phyloP scores from a whole-genome alignment of 495 filamentous ascomycete species.

The Podospora tetraspora region DNA sequence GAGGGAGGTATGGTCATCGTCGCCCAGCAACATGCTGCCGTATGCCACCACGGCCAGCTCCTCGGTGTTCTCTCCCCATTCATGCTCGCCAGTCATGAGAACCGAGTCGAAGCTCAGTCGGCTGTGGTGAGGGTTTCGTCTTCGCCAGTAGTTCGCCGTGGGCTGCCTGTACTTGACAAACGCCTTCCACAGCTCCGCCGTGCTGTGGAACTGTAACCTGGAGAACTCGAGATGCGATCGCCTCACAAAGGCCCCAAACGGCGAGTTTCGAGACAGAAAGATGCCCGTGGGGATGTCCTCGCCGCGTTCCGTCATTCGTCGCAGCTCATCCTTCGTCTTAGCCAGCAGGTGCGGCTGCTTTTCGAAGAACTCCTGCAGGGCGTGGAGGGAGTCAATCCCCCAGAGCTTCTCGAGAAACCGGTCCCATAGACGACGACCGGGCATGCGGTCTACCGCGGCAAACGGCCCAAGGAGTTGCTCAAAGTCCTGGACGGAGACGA shows the following conservation, averaged over 20 bases:
- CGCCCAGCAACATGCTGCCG: slow-evolving; percentile 48
- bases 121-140: slow-evolving; percentile 56
- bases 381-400: slow-evolving; percentile 74
- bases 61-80: slow-evolving; percentile 39
- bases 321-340: slow-evolving; percentile 55
- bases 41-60: slow-evolving; percentile 56
- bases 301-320: slow-evolving; percentile 35
- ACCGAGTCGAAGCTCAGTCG: slow-evolving; percentile 66
- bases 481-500: slow-evolving; percentile 60
- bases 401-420: slow-evolving; percentile 77
- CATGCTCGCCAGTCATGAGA: slow-evolving; percentile 44
- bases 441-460: slow-evolving; percentile 54
- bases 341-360: slow-evolving; percentile 51
- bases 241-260: slow-evolving; percentile 79
- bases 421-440: slow-evolving; percentile 81
- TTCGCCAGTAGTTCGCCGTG: slow-evolving; percentile 64
- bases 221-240: slow-evolving; percentile 73
- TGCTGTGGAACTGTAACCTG: slow-evolving; percentile 70
- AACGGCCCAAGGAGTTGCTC: slow-evolving; percentile 57
- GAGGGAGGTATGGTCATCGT: slow-evolving; percentile 36
- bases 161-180: slow-evolving; percentile 76
- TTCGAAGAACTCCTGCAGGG: slow-evolving; percentile 67
- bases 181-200: slow-evolving; percentile 67
- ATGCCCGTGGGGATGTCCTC: slow-evolving; percentile 39
- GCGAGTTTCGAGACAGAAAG: slow-evolving; percentile 60